Evolutionary conservation across 345 rosid genomes (phyloP), one percentile per base, ranked within the genome.

Genomic region (Euphorbia peplus): DNA sequence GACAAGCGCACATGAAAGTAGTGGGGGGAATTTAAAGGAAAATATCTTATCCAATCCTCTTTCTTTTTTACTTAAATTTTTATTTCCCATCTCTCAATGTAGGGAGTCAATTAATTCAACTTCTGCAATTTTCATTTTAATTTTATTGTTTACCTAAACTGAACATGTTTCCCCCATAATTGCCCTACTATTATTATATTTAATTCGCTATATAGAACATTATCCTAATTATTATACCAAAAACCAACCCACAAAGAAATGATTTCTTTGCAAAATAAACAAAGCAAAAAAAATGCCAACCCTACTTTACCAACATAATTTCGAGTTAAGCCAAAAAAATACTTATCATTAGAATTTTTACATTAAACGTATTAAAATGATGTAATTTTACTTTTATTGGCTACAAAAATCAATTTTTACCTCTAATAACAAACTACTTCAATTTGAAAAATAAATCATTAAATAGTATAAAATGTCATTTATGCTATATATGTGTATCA

Each of bases 1-100:
- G 64, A 57, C 58, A 59, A 26, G 26, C 15, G 72, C 83, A 63
- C 78, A 69, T 73, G 80, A 54, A 51, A 51, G 73, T 70, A 75
- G 28, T 32, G 6, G 61, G 26, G 26, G 72, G 70, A 67, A 73
- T 73, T 61, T 76, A 30, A 52, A 35, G 66, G 74, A 44, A 65
- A 37, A 53, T 76, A 66, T 51, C 70, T 51, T 44, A 57, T 69
- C 67, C 41, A 21, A 62, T 67, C 74, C 29, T 16, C 30, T 21
- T 8, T 58, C 10, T 5, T 10, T 6, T 15, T 0, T 16, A 14
- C 26, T 54, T n/a, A n/a, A n/a, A 44, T 13, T 44, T 12, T 44
- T 12, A 1, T 44, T 11, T 44, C 50, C 50, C 50, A 44, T 44
- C 1, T 44, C 12, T 44, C 50, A 42, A 42, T 42, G 15, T 13